Evolutionary conservation across 2,329 filamentous ascomycete genomes (phyloP).

Genomic region (Herpotrichia juniperi): DNA sequence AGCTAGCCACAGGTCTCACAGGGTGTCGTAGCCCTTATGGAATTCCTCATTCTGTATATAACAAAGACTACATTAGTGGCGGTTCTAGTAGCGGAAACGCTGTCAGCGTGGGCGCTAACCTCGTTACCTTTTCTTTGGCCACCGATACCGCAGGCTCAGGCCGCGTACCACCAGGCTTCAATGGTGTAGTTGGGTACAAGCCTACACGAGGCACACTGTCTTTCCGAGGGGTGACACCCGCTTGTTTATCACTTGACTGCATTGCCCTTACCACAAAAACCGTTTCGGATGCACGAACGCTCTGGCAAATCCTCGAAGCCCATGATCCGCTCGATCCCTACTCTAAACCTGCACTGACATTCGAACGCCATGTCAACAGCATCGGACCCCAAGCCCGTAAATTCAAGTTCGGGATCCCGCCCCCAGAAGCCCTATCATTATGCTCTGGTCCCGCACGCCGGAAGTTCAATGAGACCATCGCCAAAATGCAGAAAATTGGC

Average conservation of each 20-base stretch:
- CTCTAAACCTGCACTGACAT: conserved; percentile 50
- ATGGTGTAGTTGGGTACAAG: conserved; percentile 59
- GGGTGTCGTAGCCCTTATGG: conserved; percentile 66
- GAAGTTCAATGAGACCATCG: conserved; percentile 38
- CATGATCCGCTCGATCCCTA: conserved; percentile 59
- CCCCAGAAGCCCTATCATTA: conserved; percentile 48
- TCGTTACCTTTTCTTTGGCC: conserved; percentile 62
- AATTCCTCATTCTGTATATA: conserved; percentile 59
- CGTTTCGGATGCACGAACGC: conserved; percentile 55
- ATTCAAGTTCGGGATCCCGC: conserved; percentile 59
- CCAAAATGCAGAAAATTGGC: conserved; percentile 32
- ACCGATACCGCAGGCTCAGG: conserved; percentile 63
- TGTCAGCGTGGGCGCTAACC: conserved; percentile 59
- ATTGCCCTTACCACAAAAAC: conserved; percentile 60
- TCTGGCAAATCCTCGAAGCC: conserved; percentile 55
- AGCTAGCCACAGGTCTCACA: conserved; percentile 66
- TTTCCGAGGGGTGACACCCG: conserved; percentile 58
- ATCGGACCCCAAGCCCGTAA: conserved; percentile 41
- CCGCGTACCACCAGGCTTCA: conserved; percentile 60
- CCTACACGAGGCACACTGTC: conserved; percentile 61
- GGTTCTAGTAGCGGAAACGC: conserved; percentile 64
- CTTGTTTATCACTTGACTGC: conserved; percentile 64
- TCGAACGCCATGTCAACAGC: conserved; percentile 42
- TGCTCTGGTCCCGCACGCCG: conserved; percentile 50
- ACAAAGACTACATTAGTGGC: conserved; percentile 58